A percentile compares a stretch with the other conserved stretches of the same genome.
Evolutionary conservation across 176 grass and related monocot species (phyloP).

Genomic region (Oryza glumipatula): DNA sequence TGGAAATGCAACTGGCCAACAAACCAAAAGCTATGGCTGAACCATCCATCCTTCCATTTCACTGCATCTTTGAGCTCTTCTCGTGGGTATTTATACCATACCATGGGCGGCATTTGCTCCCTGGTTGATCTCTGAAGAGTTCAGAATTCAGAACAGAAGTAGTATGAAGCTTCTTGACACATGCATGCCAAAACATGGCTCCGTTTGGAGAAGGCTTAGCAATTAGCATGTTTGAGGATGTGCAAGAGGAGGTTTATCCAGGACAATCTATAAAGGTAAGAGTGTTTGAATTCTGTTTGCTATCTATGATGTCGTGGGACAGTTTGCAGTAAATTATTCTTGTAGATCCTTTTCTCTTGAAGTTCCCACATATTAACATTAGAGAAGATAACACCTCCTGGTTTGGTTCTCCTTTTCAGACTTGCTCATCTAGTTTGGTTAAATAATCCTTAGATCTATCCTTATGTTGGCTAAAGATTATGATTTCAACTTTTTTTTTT

Average conservation of each 20-base stretch:
- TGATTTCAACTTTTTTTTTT: not conserved
- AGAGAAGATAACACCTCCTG: too few species aligned
- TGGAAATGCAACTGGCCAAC: constrained; percentile 59
- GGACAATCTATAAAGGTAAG: constrained; percentile 22
- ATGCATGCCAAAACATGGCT: not conserved
- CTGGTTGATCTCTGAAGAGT: constrained; percentile 4
- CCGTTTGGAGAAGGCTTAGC: not conserved
- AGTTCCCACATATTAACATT: not conserved
- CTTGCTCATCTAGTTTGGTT: not conserved
- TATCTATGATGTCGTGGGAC: not conserved
- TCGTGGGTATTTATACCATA: constrained; percentile 40
- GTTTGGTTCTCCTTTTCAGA: not conserved
- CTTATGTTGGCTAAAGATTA: not conserved
- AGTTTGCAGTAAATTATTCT: not conserved
- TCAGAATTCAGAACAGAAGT: not conserved
- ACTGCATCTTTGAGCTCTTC: constrained; percentile 27
- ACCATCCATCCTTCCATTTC: constrained; percentile 43
- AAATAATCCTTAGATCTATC: not conserved
- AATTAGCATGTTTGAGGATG: not conserved
- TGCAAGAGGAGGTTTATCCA: not conserved
- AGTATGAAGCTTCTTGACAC: constrained; percentile 8
- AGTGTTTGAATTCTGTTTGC: not conserved
- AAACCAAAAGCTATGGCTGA: constrained; percentile 58
- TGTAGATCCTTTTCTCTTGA: not conserved
- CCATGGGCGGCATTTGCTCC: constrained; percentile 14